Percentiles rank a stretch among this genome's conserved stretches.
phyloP scores from a whole-genome alignment of 2,329 filamentous ascomycete species.

The Colletotrichum sidae region DNA sequence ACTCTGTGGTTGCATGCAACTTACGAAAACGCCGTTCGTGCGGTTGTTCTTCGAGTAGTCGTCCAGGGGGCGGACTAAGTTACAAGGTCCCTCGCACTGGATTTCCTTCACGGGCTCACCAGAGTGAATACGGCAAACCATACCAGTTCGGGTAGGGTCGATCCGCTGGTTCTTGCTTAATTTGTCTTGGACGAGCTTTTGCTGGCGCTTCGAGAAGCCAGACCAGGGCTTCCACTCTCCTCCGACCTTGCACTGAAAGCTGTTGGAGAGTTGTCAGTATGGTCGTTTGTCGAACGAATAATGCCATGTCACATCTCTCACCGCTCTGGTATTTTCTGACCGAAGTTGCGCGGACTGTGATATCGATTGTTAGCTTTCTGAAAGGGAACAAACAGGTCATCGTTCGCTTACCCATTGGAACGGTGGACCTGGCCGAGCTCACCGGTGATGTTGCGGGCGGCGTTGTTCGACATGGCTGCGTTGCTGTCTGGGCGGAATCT shows the following conservation, averaged over 20 bases:
- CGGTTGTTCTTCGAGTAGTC: slow-evolving; percentile 47
- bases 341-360: slow-evolving; percentile 8
- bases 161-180: slow-evolving; percentile 32
- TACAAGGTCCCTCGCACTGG: slow-evolving; percentile 47
- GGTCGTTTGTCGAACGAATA: too few relatives aligned
- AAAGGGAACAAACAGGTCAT: not conserved
- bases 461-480: not conserved
- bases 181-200: slow-evolving; percentile 41
- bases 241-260: slow-evolving; percentile 50
- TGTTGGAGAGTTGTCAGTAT: slow-evolving; percentile 33
- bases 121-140: slow-evolving; percentile 51
- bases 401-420: slow-evolving; percentile 18
- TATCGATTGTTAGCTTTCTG: not conserved
- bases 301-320: slow-evolving; percentile 1
- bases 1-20: slow-evolving; percentile 19
- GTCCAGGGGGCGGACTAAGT: slow-evolving; percentile 41
- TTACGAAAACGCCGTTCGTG: slow-evolving; percentile 45
- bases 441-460: not conserved
- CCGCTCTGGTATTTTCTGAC: slow-evolving; percentile 23
- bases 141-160: slow-evolving; percentile 48
- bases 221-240: slow-evolving; percentile 49
- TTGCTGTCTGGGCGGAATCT: not conserved
- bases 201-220: slow-evolving; percentile 49
- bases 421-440: not conserved
- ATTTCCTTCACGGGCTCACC: slow-evolving; percentile 42